Conservation (phyloP, 306 rosid genomes). For the Mucuna pruriens region DNA sequence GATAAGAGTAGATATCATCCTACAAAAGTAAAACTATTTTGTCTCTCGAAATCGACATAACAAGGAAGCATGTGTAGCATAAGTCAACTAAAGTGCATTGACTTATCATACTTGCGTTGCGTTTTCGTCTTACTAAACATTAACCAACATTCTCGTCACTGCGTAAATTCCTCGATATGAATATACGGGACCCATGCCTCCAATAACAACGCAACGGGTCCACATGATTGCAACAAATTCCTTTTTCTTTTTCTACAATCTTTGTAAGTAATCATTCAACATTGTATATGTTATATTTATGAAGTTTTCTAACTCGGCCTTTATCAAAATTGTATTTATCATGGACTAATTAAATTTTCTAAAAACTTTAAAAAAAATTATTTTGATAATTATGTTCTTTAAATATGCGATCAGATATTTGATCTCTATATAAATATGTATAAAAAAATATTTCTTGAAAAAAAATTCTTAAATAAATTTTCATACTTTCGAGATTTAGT, state of each 20-base stretch:
- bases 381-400: no score
- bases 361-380: no score
- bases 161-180: constrained; percentile 44
- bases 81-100: constrained; percentile 41
- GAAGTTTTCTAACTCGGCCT: not conserved
- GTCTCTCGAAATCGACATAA: not conserved
- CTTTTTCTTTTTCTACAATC: not conserved
- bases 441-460: no score
- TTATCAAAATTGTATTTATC: not conserved
- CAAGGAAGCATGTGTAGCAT: not conserved
- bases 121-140: constrained; percentile 28
- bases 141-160: constrained; percentile 46
- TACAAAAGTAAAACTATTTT: not conserved
- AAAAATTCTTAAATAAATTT: no score
- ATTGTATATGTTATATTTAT: no score
- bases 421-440: no score
- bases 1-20: not conserved
- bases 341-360: no score
- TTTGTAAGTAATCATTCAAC: not conserved
- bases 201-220: constrained; percentile 10
- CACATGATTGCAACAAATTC: not conserved
- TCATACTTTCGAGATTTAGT: no score
- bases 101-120: constrained; percentile 10
- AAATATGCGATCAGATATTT: no score
- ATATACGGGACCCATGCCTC: constrained; percentile 27